phyloP scores from a whole-genome alignment of 23 red algal species.

The Pyropia yezoensis region DNA sequence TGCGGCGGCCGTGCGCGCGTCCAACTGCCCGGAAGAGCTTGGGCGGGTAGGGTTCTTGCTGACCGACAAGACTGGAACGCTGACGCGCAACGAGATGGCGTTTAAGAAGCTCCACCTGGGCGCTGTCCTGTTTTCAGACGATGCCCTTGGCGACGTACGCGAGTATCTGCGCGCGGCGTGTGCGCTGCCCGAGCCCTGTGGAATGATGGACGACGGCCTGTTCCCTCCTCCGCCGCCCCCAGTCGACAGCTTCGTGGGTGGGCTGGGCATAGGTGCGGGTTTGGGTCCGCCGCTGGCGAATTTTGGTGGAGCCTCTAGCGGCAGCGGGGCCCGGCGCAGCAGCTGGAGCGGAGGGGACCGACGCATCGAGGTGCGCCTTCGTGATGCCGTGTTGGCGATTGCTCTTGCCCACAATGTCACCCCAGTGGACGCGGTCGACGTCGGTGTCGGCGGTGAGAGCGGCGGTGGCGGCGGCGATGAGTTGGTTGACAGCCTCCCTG shows the following conservation, averaged over 20 bases:
- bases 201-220: neutral
- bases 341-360: conserved; percentile 1
- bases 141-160: conserved; percentile 70
- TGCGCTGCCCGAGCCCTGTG: neutral
- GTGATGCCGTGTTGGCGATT: conserved; percentile 84
- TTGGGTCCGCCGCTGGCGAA: no score
- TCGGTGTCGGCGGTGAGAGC: no score
- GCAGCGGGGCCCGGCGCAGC: no score
- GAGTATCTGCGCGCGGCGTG: conserved; percentile 54
- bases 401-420: conserved; percentile 94
- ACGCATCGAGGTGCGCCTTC: conserved; percentile 39
- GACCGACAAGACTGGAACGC: conserved; percentile 91
- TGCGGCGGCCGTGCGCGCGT: conserved; percentile 58
- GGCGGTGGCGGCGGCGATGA: neutral
- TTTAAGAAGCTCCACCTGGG: conserved; percentile 97
- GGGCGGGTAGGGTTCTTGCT: conserved; percentile 88
- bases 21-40: conserved; percentile 92
- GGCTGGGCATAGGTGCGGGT: neutral
- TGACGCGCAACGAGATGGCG: conserved; percentile 95
- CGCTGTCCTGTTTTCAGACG: conserved; percentile 76
- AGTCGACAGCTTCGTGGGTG: neutral
- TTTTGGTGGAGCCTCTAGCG: no score
- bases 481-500: no score
- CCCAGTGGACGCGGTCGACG: conserved; percentile 47
- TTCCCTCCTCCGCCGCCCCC: neutral